Conservation (phyloP, 108 stramenopile genomes). For the Cylindrotheca closterium region DNA sequence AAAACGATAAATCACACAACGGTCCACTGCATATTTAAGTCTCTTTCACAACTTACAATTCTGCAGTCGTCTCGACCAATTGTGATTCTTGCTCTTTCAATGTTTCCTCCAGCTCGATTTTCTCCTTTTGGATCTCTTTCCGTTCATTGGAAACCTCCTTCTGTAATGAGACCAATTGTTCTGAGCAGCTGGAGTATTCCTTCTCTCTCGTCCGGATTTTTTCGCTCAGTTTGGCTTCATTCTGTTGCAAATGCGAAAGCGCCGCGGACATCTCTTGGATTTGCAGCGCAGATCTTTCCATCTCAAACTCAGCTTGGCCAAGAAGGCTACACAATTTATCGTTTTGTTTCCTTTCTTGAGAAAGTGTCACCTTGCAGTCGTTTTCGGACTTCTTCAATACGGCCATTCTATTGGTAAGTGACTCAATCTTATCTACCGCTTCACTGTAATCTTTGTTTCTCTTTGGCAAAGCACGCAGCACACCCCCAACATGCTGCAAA, state of each 20-base stretch:
- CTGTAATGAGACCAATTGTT: neutral
- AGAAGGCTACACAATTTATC: conserved; percentile 26
- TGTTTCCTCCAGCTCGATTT: neutral
- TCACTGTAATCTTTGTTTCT: neutral
- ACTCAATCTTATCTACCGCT: neutral
- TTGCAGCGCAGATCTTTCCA: conserved; percentile 33
- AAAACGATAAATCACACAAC: too few relatives aligned
- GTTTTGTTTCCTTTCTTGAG: conserved; percentile 21
- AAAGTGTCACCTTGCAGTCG: conserved; percentile 7
- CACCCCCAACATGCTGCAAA: neutral
- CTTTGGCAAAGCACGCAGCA: neutral
- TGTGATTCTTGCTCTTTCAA: conserved; percentile 11
- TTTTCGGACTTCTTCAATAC: neutral
- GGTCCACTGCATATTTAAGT: too few relatives aligned
- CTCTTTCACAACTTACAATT: neutral
- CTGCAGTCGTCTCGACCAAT: conserved; percentile 8
- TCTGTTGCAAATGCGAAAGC: conserved; percentile 18
- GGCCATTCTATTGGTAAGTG: neutral
- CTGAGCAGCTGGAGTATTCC: neutral
- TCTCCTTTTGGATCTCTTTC: neutral
- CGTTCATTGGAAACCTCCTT: neutral
- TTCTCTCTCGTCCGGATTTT: conserved; percentile 4
- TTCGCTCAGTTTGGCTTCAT: conserved; percentile 15
- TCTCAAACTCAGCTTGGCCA: conserved; percentile 31
- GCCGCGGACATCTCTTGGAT: conserved; percentile 34